phyloP scores from a whole-genome alignment of 768 basidiomycete genomes.

The Pholiota conissans region DNA sequence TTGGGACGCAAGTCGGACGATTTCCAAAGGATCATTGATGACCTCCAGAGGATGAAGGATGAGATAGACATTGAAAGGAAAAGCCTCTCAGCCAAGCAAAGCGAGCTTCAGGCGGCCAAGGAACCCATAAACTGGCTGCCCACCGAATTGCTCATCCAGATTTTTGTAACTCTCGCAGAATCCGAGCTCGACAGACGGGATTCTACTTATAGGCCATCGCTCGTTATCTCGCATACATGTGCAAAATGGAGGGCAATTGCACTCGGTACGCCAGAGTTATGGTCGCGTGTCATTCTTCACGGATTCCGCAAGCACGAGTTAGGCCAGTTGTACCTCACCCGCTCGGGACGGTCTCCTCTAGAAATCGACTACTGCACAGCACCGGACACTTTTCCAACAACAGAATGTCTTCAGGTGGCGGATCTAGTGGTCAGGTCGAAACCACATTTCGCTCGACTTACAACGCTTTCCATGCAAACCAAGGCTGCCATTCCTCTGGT shows the following conservation, averaged over 20 bases:
- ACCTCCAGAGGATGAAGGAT: constrained; percentile 37
- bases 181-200: constrained; percentile 21
- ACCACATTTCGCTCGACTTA: constrained; percentile 26
- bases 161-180: constrained; percentile 34
- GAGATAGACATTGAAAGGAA: constrained; percentile 33
- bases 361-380: constrained; percentile 33
- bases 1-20: constrained; percentile 39
- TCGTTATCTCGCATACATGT: constrained; percentile 49
- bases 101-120: constrained; percentile 37
- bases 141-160: constrained; percentile 42
- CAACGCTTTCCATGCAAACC: constrained; percentile 21
- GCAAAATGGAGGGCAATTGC: constrained; percentile 48
- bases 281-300: constrained; percentile 32
- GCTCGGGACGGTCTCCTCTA: constrained; percentile 33
- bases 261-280: constrained; percentile 42
- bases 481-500: constrained; percentile 15
- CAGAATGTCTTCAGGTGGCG: constrained; percentile 18
- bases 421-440: constrained; percentile 21
- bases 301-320: constrained; percentile 14
- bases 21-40: constrained; percentile 37
- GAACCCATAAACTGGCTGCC: constrained; percentile 54
- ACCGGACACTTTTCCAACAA: constrained; percentile 6
- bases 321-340: constrained; percentile 29
- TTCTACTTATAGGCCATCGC: constrained; percentile 30
- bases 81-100: constrained; percentile 27